Evolutionary conservation across 1,284 basidiomycete genomes (phyloP).

Genomic region (Papiliotrema nemorosa): DNA sequence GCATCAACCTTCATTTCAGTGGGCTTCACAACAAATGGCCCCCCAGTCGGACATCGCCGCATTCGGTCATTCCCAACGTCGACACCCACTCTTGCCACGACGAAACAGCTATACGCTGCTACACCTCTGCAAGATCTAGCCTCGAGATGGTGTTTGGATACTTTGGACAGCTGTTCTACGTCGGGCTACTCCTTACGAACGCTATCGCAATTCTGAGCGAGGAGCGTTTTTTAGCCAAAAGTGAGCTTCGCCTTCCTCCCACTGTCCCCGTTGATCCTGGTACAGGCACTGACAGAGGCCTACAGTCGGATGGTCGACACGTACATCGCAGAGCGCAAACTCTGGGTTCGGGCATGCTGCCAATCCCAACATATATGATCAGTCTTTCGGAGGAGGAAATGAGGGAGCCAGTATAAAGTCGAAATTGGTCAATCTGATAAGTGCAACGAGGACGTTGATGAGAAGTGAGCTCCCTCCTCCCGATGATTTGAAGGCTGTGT

Average conservation of each 20-base stretch:
- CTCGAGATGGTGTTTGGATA: conserved; percentile 34
- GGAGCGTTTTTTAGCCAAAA: conserved; percentile 87
- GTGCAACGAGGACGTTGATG: conserved; percentile 90
- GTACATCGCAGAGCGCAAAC: conserved; percentile 51
- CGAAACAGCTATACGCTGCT: too few species aligned
- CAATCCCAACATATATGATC: conserved; percentile 32
- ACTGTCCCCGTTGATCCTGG: background rate
- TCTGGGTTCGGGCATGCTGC: conserved; percentile 44
- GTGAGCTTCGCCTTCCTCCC: conserved; percentile 55
- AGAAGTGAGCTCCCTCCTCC: conserved; percentile 64
- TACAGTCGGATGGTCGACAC: conserved; percentile 88
- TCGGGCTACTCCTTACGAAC: conserved; percentile 75
- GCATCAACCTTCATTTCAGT: too few species aligned
- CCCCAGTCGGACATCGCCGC: too few species aligned
- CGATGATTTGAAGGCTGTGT: conserved; percentile 3
- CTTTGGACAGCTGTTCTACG: conserved; percentile 50
- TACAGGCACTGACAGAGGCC: background rate
- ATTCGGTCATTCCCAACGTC: too few species aligned
- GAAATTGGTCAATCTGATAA: conserved; percentile 83
- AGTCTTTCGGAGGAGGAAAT: conserved; percentile 40
- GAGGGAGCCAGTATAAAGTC: conserved; percentile 72
- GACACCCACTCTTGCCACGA: too few species aligned
- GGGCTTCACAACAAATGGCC: too few species aligned
- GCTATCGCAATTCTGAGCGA: conserved; percentile 91
- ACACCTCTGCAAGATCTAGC: background rate